Percentiles rank a stretch among this genome's conserved stretches.
These are phyloP conservation scores for Boletus subparvulus DNA, from an alignment of 768 basidiomycete species.

Conservation along the genomic window DNA sequence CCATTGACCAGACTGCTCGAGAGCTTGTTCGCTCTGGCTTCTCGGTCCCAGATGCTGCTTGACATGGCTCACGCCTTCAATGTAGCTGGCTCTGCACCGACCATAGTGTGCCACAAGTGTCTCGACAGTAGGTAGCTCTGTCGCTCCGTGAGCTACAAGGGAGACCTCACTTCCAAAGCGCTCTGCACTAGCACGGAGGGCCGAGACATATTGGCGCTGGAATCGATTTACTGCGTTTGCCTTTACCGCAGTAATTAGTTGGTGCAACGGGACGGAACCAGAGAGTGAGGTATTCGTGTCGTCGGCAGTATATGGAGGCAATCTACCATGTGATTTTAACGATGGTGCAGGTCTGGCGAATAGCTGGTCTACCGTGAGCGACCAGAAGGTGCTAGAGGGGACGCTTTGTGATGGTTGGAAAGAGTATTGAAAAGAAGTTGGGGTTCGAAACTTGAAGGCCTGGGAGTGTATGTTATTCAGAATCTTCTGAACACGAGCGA, in stretches of 20 bases:
- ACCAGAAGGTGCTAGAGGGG: neutral
- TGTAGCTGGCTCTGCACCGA: constrained; percentile 7
- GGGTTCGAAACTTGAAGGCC: neutral
- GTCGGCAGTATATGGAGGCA: neutral
- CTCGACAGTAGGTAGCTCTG: neutral
- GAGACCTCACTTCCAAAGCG: constrained; percentile 4
- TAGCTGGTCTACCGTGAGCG: neutral
- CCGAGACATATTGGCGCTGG: constrained; percentile 10
- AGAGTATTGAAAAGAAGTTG: neutral
- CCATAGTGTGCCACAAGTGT: constrained; percentile 10
- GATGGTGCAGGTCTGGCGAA: constrained; percentile 7
- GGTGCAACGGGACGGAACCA: neutral
- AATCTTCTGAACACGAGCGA: constrained; percentile 9
- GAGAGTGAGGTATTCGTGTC: neutral
- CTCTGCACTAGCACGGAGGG: constrained; percentile 9
- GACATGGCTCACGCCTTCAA: neutral
- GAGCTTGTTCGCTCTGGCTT: constrained; percentile 16
- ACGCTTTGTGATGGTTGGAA: neutral
- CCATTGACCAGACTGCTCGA: constrained; percentile 34
- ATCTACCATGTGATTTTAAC: neutral
- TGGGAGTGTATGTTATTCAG: neutral
- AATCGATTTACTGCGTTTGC: constrained; percentile 9
- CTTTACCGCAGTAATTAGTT: constrained; percentile 3
- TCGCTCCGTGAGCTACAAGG: neutral
- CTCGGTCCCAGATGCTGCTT: constrained; percentile 11